phyloP scores from a whole-genome alignment of 257 asterid genomes.

The Lycium barbarum region DNA sequence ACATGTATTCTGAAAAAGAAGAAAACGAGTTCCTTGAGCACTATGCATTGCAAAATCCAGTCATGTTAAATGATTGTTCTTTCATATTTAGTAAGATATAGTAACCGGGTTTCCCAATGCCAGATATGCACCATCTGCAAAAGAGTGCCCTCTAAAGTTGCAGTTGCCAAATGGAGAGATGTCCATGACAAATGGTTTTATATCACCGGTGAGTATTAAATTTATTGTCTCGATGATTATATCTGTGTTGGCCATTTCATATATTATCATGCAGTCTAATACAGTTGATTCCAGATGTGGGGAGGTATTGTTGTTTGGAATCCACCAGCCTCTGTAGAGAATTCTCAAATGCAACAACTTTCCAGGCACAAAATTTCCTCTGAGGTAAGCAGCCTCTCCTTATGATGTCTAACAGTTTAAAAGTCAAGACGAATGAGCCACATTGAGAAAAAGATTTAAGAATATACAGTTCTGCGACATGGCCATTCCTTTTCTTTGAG shows the following conservation, averaged over 20 bases:
- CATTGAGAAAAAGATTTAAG: conserved; percentile 16
- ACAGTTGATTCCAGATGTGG: conserved; percentile 76
- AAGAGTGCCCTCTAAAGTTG: conserved; percentile 84
- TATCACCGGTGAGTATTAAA: conserved; percentile 80
- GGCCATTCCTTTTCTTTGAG: not conserved
- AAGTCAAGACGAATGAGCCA: not conserved
- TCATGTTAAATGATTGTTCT: conserved; percentile 17
- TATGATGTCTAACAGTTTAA: conserved; percentile 16
- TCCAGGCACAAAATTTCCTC: conserved; percentile 64
- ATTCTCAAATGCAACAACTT: conserved; percentile 44
- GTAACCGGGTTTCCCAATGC: not conserved
- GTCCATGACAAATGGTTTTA: conserved; percentile 88
- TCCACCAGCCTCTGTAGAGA: conserved; percentile 71
- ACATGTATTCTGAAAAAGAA: conserved; percentile 15
- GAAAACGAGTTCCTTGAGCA: conserved; percentile 12
- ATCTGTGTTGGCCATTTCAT: not conserved
- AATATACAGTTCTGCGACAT: not conserved
- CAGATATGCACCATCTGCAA: conserved; percentile 89
- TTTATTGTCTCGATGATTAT: not conserved
- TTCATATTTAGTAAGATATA: not conserved
- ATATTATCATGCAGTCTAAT: conserved; percentile 12
- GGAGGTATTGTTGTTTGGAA: conserved; percentile 96
- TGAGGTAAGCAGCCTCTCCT: conserved; percentile 58
- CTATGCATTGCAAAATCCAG: not conserved
- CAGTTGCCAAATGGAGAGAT: conserved; percentile 77